These are phyloP conservation scores for Paulownia fortunei DNA, from an alignment of 257 asterid species.

Conservation along the genomic window DNA sequence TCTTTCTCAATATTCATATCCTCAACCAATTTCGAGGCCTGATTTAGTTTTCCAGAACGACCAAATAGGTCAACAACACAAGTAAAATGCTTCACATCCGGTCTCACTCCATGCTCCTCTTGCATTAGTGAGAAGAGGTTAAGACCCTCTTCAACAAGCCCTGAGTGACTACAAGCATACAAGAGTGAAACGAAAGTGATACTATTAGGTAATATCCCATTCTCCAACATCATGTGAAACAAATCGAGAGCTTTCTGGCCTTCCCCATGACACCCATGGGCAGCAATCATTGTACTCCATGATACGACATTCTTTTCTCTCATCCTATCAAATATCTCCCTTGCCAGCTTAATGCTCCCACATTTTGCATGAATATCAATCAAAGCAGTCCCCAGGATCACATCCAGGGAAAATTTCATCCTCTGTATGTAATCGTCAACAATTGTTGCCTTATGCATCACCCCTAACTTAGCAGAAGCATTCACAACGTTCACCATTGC, in stretches of 20 bases:
- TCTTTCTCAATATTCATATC: constrained; percentile 48
- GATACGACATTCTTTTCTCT: constrained; percentile 48
- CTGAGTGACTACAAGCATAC: constrained; percentile 63
- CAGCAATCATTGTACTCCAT: constrained; percentile 68
- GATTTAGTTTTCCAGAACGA: constrained; percentile 54
- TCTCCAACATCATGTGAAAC: constrained; percentile 48
- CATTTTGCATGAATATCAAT: constrained; percentile 67
- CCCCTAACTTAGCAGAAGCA: constrained; percentile 63
- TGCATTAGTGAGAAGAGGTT: constrained; percentile 49
- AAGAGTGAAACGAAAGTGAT: constrained; percentile 57
- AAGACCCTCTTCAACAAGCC: constrained; percentile 60
- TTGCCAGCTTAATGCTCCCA: constrained; percentile 53
- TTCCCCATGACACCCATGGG: constrained; percentile 67
- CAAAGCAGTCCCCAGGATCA: constrained; percentile 61
- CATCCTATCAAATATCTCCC: constrained; percentile 54
- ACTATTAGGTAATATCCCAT: constrained; percentile 46
- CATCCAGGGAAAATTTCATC: constrained; percentile 36
- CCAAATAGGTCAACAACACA: constrained; percentile 64
- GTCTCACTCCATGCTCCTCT: constrained; percentile 45
- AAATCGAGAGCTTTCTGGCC: constrained; percentile 58
- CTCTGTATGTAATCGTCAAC: constrained; percentile 45
- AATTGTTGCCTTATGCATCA: constrained; percentile 50
- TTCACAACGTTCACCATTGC: constrained; percentile 59
- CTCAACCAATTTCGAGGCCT: constrained; percentile 47
- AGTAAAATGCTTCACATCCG: constrained; percentile 56